Conservation (phyloP, 2,329 filamentous ascomycete genomes). For the Sarocladium brachiariae region DNA sequence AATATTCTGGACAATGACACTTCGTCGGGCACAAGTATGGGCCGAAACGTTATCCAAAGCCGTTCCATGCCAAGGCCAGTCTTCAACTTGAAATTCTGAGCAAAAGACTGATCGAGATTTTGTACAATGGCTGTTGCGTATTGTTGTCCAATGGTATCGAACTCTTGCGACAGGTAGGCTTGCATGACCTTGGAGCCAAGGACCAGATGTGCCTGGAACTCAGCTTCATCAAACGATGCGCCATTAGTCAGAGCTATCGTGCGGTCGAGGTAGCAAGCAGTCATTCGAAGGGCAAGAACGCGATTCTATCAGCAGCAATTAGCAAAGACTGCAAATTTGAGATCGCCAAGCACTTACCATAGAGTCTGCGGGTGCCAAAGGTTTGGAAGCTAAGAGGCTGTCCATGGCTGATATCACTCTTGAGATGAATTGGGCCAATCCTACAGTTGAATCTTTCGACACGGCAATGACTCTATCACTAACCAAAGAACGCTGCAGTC, state of each 20-base stretch:
- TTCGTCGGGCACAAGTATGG: conserved; percentile 45
- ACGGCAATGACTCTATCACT: conserved; percentile 47
- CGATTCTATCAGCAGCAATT: neutral
- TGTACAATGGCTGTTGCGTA: conserved; percentile 24
- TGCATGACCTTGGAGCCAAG: conserved; percentile 40
- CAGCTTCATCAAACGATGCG: conserved; percentile 50
- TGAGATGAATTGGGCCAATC: conserved; percentile 43
- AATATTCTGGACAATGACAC: conserved; percentile 38
- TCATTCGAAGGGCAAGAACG: conserved; percentile 25
- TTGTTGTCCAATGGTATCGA: conserved; percentile 21
- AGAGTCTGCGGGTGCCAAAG: neutral
- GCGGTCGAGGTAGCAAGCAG: conserved; percentile 49
- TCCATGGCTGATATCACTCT: conserved; percentile 35
- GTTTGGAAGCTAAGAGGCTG: conserved; percentile 31
- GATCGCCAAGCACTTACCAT: neutral
- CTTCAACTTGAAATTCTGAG: conserved; percentile 61
- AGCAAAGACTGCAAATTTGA: neutral
- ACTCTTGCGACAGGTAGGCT: conserved; percentile 20
- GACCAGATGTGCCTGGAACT: conserved; percentile 56
- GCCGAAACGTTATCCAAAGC: conserved; percentile 68
- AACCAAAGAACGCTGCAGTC: conserved; percentile 54
- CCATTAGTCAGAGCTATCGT: conserved; percentile 42
- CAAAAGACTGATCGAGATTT: conserved; percentile 38
- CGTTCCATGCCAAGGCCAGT: conserved; percentile 75
- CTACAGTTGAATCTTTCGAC: conserved; percentile 54